phyloP scores from a whole-genome alignment of 352 stramenopile species.

The Peronosclerospora sorghi region DNA sequence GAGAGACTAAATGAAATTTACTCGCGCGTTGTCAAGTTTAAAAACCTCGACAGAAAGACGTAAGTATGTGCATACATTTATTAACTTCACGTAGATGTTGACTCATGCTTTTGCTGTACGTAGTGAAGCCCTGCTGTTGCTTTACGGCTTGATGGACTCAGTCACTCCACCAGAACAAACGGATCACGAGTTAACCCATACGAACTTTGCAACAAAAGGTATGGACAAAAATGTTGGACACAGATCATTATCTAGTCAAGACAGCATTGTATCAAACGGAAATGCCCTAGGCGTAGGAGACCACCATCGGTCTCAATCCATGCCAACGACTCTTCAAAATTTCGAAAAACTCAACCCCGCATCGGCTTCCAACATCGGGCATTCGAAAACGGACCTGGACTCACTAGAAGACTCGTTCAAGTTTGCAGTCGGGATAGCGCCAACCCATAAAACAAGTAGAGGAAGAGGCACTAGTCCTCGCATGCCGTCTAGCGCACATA shows the following conservation, averaged over 20 bases:
- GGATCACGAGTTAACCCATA: constrained; percentile 1
- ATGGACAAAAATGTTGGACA: constrained; percentile 4
- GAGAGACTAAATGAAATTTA: constrained; percentile 63
- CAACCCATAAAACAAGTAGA: constrained; percentile 20
- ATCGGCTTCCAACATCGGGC: neutral
- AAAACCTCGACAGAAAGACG: constrained; percentile 67
- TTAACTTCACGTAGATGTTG: too few species aligned
- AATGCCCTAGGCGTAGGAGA: neutral
- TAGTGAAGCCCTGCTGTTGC: constrained; percentile 55
- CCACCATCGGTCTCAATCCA: constrained; percentile 20
- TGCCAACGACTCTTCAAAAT: constrained; percentile 8
- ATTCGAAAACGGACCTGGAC: constrained; percentile 29
- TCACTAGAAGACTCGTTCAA: constrained; percentile 75
- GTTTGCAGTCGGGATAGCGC: constrained; percentile 53
- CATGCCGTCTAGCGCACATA: constrained; percentile 2
- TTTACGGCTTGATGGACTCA: constrained; percentile 63
- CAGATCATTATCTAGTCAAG: constrained; percentile 5
- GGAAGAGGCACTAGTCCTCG: constrained; percentile 13
- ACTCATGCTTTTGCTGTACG: neutral
- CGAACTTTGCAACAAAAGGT: constrained; percentile 5
- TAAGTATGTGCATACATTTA: constrained; percentile 10
- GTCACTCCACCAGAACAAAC: constrained; percentile 5
- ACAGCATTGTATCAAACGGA: constrained; percentile 6
- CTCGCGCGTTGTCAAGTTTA: constrained; percentile 67
- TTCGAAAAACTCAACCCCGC: constrained; percentile 5